Evolutionary conservation across 2,329 filamentous ascomycete species (phyloP), one percentile per base, ranked within the genome.

Genomic region (Fusarium incarnatum): DNA sequence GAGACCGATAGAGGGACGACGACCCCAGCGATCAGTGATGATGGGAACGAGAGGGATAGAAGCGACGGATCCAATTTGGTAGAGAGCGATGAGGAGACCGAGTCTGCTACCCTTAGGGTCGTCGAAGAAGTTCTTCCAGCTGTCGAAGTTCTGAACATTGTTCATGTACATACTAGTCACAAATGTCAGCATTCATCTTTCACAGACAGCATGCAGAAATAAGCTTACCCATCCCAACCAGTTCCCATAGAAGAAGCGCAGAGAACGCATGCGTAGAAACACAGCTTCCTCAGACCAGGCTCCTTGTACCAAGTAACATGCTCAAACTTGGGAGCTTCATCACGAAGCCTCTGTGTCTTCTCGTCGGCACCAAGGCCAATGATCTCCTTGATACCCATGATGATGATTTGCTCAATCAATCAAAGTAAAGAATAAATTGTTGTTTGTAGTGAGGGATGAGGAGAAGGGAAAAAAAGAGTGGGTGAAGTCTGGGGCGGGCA

Each of bases 261-360:
- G 8, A 66, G 63, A 18, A 41, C 40, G 5, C 61, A 66, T 7
- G 63, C 61, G 6, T 66, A 66, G 74, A 84, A 83, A 46, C 81
- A 81, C 74, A 89, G 88, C 15, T 89, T 82, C 74, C 83, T 85
- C 59, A 89, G 78, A 68, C 87, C 84, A 16, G 86, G 86, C 64
- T 89, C 85, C 69, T 78, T 82, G 63, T 81, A 85, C 88, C 88
- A 90, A 56, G 78, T 83, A 25, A 89, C 87, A 61, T 82, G 81
- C 72, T 88, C 84, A 69, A 89, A 87, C 34, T 81, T 78, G 30
- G 86, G 86, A 4, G 81, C 81, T 65, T 85, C 83, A 41, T 78
- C 79, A 52, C 81, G 80, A 55, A 66, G 61, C 25, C 32, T 66
- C 30, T 66, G 57, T 1, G 63, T 66, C 61, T 66, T 66, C 48